Base-by-base conservation (phyloP, 257 asterid species). In the Solanum boliviense region DNA sequence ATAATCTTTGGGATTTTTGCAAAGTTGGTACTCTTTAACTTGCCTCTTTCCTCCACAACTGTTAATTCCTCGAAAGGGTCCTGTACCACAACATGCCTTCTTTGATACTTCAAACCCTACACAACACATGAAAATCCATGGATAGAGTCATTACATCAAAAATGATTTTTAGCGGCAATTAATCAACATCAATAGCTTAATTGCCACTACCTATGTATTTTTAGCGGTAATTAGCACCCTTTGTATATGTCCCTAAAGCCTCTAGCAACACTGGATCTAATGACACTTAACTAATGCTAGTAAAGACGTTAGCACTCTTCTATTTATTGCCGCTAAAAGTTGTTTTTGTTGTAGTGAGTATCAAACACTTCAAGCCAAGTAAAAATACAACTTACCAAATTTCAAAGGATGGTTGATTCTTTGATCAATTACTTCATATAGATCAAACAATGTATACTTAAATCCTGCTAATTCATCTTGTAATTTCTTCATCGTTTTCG, bases 41-140 rank as follows among this genome's bases (percentile, higher is more conserved):
- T 18, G 36, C 81, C 95, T 91, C 85, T 87, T 92, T 3, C 95
- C 94, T 58, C 97, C 95, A 81, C 95, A 94, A 90, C 91, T 91
- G 88, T 67, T 76, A 5, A 73, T 34, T 32, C 94, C 97, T 52
- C 92, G 84, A 9, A 81, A 91, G 38, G 87, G 92, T 85, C 95
- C 95, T 4, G 89, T 87, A 2, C 97, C 94, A 65, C 94, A 94
- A 67, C 97, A 91, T 16, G 95, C 95, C 86, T 44, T 89, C 84
- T 86, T 86, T 56, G 90, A 92, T 78, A 89, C 95, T 91, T 86
- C 84, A 35, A 92, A 91, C 78, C 95, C 94, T 94, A 36, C 52
- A 11, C 20, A 70, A 0, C 34, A 71, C 13, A 31, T 9, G 6
- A 71, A 70, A 31, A 70, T 62, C 3, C 31, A n/a, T 62, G 71